Evolutionary conservation across 2,329 filamentous ascomycete species (phyloP).

Genomic region (Colletotrichum gloeosporioides): DNA sequence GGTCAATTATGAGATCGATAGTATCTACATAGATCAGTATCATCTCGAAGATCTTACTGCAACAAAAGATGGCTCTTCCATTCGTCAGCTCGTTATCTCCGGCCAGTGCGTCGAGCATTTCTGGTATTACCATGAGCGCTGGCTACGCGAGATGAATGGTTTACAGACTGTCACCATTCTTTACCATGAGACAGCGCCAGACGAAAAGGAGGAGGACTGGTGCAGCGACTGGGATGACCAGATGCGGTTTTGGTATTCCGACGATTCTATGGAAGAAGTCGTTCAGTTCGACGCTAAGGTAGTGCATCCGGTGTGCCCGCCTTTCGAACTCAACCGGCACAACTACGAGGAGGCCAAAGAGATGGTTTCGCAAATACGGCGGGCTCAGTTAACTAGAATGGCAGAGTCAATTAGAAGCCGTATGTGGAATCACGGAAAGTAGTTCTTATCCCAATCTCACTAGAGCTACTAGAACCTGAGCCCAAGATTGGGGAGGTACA

Average conservation of each 20-base stretch:
- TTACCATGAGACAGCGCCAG: background rate
- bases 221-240: background rate
- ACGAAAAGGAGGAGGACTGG: background rate
- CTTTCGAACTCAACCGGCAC: background rate
- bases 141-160: background rate
- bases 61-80: background rate
- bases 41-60: background rate
- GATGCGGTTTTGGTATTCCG: background rate
- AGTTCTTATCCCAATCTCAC: background rate
- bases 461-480: background rate
- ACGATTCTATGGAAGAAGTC: background rate
- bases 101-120: background rate
- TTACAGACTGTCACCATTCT: background rate
- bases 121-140: background rate
- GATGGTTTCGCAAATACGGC: background rate
- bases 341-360: background rate
- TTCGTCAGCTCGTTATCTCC: background rate
- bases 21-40: background rate
- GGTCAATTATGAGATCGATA: background rate
- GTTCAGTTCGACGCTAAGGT: background rate
- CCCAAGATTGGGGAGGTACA: background rate
- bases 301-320: background rate
- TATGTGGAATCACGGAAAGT: background rate
- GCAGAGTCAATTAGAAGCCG: background rate
- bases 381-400: background rate